Base-by-base conservation (phyloP, 768 basidiomycete species). In the Tremella mesenterica region DNA sequence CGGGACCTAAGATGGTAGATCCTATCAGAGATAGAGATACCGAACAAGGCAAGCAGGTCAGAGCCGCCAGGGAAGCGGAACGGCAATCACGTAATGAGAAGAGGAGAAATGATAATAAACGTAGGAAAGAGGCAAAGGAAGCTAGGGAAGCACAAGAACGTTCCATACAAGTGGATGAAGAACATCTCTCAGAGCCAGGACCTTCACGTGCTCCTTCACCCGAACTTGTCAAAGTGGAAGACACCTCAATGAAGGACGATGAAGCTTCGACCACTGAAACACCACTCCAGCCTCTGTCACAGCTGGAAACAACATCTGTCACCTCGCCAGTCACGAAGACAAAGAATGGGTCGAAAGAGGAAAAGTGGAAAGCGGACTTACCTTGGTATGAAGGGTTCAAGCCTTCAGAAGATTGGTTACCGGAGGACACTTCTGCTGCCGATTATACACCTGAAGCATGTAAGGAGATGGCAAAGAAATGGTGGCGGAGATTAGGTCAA, bases 381-480 rank as follows among this genome's bases (percentile, higher is more conserved):
- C 38, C 38, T 8, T 95, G 90, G 68, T 75, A 89, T 25, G 76
- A 83, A 39, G 75, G 75, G 0, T 93, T 92, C 64, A 81, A 85
- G 49, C 85, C 86, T 0, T 76, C 78, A 36, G 75, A 76, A 7
- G 82, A 84, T 54, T 95, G 90, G 90, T 74, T 93, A 6, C 91
- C 91, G 7, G 51, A 56, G 31, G 80, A 81, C 48, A 92, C 88
- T 0, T 78, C 76, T 8, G 68, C 82, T 0, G 75, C 78, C 14
- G 90, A 96, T 70, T 99, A 91, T 64, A 91, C 87, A 0, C 79
- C 81, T 12, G 90, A 93, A 57, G 86, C 88, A 56, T 95, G 92
- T 70, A 80, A 82, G 55, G 83, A 84, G 56, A 78, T 97, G 18
- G 92, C 96, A 74, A 78, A 91, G 27, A 80, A 84, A 50, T 96